Percentiles rank a stretch among this genome's conserved stretches.
These are phyloP conservation scores for Nepenthes alata DNA, from an alignment of 179 eudicot species.

Conservation along the genomic window DNA sequence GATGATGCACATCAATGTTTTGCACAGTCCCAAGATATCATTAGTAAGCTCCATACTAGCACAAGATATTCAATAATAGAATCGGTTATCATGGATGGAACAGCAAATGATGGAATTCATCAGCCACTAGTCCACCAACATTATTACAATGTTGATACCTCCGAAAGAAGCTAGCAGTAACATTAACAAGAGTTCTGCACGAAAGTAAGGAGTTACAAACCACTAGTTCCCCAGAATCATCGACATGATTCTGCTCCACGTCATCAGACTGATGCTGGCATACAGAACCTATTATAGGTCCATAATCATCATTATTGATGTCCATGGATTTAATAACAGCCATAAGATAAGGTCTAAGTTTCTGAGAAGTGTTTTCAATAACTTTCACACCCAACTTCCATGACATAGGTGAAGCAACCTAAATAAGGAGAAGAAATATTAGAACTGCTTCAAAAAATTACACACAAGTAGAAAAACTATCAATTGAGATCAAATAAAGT, in stretches of 20 bases:
- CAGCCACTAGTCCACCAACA: no score
- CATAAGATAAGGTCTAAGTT: constrained; percentile 36
- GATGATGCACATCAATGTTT: no score
- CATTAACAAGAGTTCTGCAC: not conserved
- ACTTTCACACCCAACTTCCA: constrained; percentile 52
- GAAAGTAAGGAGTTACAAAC: constrained; percentile 12
- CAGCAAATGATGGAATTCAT: no score
- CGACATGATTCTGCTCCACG: constrained; percentile 15
- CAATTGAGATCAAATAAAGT: not conserved
- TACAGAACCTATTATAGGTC: constrained; percentile 39
- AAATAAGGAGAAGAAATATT: constrained; percentile 9
- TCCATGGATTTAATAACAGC: constrained; percentile 28
- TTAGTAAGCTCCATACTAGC: no score
- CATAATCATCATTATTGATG: constrained; percentile 37
- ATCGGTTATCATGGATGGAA: no score
- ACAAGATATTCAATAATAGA: no score
- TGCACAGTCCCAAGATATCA: no score
- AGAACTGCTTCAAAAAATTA: constrained; percentile 1
- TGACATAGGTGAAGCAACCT: constrained; percentile 41
- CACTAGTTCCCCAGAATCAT: constrained; percentile 21
- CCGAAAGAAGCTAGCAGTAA: no score
- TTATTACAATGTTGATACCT: no score
- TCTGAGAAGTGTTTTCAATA: constrained; percentile 36
- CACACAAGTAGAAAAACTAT: not conserved
- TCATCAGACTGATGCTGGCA: constrained; percentile 26